These are phyloP conservation scores for Earliella scabrosa DNA, from an alignment of 1,284 basidiomycete species.

Conservation along the genomic window DNA sequence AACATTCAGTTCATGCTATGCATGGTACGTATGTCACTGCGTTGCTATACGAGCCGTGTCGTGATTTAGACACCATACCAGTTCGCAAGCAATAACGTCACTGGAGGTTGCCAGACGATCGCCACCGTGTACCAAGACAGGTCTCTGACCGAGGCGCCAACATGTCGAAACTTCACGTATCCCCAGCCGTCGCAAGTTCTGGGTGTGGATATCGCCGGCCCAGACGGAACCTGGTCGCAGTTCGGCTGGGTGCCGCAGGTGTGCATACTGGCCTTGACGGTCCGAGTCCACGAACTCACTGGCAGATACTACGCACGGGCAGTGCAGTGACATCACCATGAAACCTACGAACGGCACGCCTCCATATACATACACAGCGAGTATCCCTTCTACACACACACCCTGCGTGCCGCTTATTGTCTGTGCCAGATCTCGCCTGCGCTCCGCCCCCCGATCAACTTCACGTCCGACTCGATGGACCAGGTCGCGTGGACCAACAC, in stretches of 20 bases:
- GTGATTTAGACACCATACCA: conserved; percentile 22
- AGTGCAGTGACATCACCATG: conserved; percentile 61
- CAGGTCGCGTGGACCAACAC: conserved; percentile 62
- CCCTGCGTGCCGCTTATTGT: too few species aligned
- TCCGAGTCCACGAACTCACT: too few species aligned
- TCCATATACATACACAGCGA: conserved; percentile 59
- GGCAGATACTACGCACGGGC: neutral
- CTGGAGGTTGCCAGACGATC: conserved; percentile 62
- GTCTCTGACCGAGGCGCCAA: conserved; percentile 34
- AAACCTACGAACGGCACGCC: conserved; percentile 60
- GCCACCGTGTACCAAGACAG: conserved; percentile 55
- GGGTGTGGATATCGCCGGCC: conserved; percentile 47
- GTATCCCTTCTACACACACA: conserved; percentile 2
- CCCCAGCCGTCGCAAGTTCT: conserved; percentile 41
- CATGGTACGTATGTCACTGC: conserved; percentile 52
- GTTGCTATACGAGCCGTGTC: too few species aligned
- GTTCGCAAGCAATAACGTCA: conserved; percentile 58
- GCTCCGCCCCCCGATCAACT: conserved; percentile 61
- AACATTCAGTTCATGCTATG: conserved; percentile 60
- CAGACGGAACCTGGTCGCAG: conserved; percentile 52
- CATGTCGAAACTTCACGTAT: conserved; percentile 53
- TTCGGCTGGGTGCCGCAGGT: conserved; percentile 65
- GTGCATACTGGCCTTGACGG: conserved; percentile 14
- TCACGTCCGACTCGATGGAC: conserved; percentile 45
- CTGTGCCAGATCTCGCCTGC: conserved; percentile 55